Percentiles rank a stretch among this genome's conserved stretches.
Evolutionary conservation across 2,329 filamentous ascomycete genomes (phyloP).

Genomic region (Pseudogymnoascus sp.): DNA sequence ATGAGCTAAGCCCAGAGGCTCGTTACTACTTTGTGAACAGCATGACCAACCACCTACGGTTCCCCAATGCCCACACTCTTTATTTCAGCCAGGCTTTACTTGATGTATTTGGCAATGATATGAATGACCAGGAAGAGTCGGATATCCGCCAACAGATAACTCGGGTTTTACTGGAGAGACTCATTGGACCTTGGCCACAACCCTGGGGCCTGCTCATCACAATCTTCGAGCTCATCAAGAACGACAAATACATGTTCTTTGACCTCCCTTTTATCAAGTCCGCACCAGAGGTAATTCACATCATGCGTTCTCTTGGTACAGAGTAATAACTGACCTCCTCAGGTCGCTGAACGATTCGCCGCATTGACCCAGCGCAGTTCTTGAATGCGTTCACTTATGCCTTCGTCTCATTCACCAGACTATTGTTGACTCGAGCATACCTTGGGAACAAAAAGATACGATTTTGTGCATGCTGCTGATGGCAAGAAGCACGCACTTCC

Average conservation of each 20-base stretch:
- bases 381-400: background rate
- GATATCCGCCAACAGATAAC: slow-evolving; percentile 88
- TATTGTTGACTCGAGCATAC: slow-evolving; percentile 3
- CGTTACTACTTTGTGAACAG: slow-evolving; percentile 78
- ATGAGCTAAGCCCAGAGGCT: slow-evolving; percentile 65
- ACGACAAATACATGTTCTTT: slow-evolving; percentile 85
- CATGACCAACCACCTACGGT: slow-evolving; percentile 86
- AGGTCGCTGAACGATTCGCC: slow-evolving; percentile 2
- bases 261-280: slow-evolving; percentile 86
- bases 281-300: slow-evolving; percentile 63
- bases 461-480: background rate
- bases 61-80: slow-evolving; percentile 79
- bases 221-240: slow-evolving; percentile 82
- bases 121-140: slow-evolving; percentile 63
- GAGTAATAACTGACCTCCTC: background rate
- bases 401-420: background rate
- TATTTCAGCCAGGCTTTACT: slow-evolving; percentile 86
- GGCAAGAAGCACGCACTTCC: background rate
- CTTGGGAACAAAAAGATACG: background rate
- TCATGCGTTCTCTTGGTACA: background rate
- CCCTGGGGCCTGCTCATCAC: slow-evolving; percentile 92
- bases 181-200: slow-evolving; percentile 83
- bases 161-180: slow-evolving; percentile 76
- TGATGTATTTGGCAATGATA: slow-evolving; percentile 73
- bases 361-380: background rate